Conservation (phyloP, 2,329 filamentous ascomycete species). For the Trichophyton equinum region DNA sequence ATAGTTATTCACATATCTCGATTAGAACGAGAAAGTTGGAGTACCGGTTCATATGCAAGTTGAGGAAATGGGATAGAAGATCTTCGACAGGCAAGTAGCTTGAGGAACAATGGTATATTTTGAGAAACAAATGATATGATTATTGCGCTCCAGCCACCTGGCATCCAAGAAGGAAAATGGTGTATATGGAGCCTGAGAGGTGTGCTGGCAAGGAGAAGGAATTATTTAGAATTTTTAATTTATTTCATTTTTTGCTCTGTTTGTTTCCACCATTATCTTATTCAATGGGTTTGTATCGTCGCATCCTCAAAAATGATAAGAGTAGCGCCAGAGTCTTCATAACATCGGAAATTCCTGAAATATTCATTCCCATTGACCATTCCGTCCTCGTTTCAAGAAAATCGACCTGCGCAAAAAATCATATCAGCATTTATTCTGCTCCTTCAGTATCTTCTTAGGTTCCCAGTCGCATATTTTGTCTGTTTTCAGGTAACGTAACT, state of each 20-base stretch:
- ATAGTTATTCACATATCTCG: slow-evolving; percentile 4
- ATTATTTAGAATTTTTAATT: slow-evolving; percentile 1
- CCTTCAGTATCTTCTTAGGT: too few relatives aligned
- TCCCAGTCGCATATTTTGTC: neutral
- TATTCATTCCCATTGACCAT: slow-evolving; percentile 1
- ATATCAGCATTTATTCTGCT: neutral
- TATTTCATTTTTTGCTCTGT: slow-evolving; percentile 3
- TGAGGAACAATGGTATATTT: neutral
- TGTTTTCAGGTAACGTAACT: too few relatives aligned
- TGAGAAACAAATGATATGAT: neutral
- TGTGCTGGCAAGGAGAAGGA: neutral
- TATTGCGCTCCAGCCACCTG: neutral
- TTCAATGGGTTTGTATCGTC: neutral
- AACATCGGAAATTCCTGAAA: neutral
- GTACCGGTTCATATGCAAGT: neutral
- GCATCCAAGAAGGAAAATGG: neutral
- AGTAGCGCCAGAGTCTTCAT: neutral
- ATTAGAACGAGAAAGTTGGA: neutral
- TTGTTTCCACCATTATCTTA: neutral
- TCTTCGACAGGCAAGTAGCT: neutral
- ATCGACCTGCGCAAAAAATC: neutral
- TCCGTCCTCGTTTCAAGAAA: neutral
- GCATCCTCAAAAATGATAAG: neutral
- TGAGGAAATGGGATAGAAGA: neutral
- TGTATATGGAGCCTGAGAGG: neutral